phyloP scores from a whole-genome alignment of 225 moss, liverwort and hornwort species.

The Bryoerythrophyllum caledonicum region DNA sequence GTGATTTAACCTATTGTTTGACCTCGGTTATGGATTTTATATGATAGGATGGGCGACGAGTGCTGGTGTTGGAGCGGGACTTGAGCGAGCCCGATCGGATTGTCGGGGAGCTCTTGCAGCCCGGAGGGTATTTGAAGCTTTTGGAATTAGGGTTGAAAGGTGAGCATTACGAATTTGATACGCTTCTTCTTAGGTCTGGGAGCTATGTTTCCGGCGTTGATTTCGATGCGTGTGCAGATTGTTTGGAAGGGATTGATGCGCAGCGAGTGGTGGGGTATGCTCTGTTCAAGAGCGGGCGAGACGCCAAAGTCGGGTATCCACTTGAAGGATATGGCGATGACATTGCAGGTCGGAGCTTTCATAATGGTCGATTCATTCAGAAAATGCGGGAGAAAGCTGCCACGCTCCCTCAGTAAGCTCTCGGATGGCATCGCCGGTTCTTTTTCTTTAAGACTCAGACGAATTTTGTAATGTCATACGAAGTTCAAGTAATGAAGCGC shows the following conservation, averaged over 20 bases:
- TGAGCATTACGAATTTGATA: neutral
- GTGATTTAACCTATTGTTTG: neutral
- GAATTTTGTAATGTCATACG: too few relatives aligned
- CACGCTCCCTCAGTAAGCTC: constrained; percentile 38
- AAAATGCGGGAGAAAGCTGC: constrained; percentile 70
- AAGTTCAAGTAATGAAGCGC: too few relatives aligned
- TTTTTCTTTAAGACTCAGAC: neutral
- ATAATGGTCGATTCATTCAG: constrained; percentile 76
- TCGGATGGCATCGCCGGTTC: neutral
- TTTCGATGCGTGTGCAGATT: constrained; percentile 36
- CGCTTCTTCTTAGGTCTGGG: too few relatives aligned
- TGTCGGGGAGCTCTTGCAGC: constrained; percentile 74
- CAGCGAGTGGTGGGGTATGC: constrained; percentile 82
- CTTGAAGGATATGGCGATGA: constrained; percentile 65
- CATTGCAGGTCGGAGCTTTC: constrained; percentile 78
- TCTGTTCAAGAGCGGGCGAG: constrained; percentile 63
- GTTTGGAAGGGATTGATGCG: constrained; percentile 77
- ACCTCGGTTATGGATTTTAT: neutral
- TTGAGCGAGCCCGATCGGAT: constrained; percentile 77
- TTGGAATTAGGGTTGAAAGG: constrained; percentile 57
- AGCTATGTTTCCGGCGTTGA: neutral
- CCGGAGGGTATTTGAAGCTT: constrained; percentile 77
- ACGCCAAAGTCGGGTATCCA: constrained; percentile 78
- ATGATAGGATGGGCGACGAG: constrained; percentile 58
- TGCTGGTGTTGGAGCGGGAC: constrained; percentile 71